Evolutionary conservation across 2,329 filamentous ascomycete genomes (phyloP), one percentile per base, ranked within the genome.

Genomic region (Ophiostoma sp.): DNA sequence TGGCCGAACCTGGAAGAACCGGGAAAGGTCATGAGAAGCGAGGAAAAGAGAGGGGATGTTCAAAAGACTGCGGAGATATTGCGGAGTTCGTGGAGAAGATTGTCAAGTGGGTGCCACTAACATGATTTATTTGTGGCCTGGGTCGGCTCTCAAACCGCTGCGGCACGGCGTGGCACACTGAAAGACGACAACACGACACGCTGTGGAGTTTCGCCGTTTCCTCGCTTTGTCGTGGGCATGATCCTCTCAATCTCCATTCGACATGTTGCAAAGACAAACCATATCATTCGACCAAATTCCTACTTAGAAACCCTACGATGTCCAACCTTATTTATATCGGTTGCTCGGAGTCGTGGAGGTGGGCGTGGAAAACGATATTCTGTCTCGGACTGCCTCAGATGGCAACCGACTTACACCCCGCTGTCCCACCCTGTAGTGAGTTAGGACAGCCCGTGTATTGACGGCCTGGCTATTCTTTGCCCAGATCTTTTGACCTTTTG

Each of bases 1-100:
- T 59, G 55, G 55, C 55, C 55, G 55, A 59, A 59, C 55, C 55
- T 59, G 55, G 55, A 59, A 28, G 55, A 33, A 59, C 55, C 28
- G 55, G 55, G 22, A 31, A 17, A 28, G 25, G 55, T 57, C 55
- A 57, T 57, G 15, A 57, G 55, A 57, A 22, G 22, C 50, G n/a
- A 52, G 9, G 22, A 19, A 52, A 52, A 52, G 2, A 22, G 7
- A 12, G 55, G 55, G 55, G 28, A 9, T 17, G n/a, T 19, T 48
- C 15, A 19, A 59, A 59, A 59, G 28, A 59, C 8, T 59, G 55
- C 55, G 55, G 55, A 59, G 55, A 33, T 33, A 59, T 59, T 59
- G 55, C 55, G 55, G 55, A 59, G 55, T 59, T 48, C 28, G 55
- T 59, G 55, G 55, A 59, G 55, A 33, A 33, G 17, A n/a, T 11